Conservation (phyloP, 192 early-diverging fungal species). For the Coemansia aciculifera region DNA sequence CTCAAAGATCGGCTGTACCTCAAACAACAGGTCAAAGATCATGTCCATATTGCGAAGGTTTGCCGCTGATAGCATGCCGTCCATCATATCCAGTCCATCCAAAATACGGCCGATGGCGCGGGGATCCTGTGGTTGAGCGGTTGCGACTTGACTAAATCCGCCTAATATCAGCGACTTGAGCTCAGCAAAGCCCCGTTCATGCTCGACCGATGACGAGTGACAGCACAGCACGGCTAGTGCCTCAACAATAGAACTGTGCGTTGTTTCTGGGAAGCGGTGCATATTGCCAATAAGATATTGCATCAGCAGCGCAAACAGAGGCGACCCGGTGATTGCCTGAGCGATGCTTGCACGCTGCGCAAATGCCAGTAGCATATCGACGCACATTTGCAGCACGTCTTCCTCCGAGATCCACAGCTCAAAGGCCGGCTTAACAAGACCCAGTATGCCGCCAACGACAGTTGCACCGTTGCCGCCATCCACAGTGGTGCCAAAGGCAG, state of each 20-base stretch:
- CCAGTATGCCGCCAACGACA: constrained; percentile 30
- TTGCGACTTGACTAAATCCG: constrained; percentile 22
- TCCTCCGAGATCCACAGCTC: constrained; percentile 48
- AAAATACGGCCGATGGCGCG: constrained; percentile 29
- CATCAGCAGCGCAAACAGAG: constrained; percentile 37
- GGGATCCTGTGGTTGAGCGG: constrained; percentile 19
- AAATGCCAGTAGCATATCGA: constrained; percentile 36
- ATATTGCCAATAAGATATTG: constrained; percentile 37
- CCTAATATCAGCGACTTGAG: constrained; percentile 31
- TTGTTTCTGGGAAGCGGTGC: constrained; percentile 41
- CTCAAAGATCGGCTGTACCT: constrained; percentile 37
- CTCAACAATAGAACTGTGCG: constrained; percentile 47
- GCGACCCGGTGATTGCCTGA: constrained; percentile 26
- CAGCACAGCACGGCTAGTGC: constrained; percentile 39
- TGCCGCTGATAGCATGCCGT: constrained; percentile 47
- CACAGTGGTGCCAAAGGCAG: constrained; percentile 29
- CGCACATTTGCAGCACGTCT: constrained; percentile 47
- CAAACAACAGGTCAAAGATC: constrained; percentile 44
- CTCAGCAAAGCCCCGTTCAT: constrained; percentile 31
- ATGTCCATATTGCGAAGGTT: constrained; percentile 49
- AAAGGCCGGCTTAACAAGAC: constrained; percentile 35
- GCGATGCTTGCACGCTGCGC: constrained; percentile 40
- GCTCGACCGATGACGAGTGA: constrained; percentile 31
- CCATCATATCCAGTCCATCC: constrained; percentile 55
- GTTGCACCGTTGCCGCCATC: constrained; percentile 34